Conservation (phyloP, 1,139 yeast species). For the Chernovozyma aurita region DNA sequence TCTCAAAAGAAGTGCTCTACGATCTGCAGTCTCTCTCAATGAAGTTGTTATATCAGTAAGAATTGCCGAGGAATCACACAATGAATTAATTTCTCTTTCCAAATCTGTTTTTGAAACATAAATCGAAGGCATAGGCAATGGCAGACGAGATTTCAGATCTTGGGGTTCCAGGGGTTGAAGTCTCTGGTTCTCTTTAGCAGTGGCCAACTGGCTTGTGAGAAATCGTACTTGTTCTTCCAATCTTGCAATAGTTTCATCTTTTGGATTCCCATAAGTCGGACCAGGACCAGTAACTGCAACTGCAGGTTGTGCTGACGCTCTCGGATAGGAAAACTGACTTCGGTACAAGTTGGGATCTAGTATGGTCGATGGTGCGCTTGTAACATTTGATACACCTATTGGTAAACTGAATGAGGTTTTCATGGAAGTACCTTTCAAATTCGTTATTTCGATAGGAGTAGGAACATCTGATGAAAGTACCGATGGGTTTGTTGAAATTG, state of each 20-base stretch:
- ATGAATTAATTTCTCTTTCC: constrained; percentile 31
- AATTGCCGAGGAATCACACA: constrained; percentile 26
- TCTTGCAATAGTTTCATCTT: constrained; percentile 8
- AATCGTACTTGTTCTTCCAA: constrained; percentile 18
- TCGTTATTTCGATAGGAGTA: too few relatives aligned
- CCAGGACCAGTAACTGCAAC: neutral
- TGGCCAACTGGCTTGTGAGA: constrained; percentile 18
- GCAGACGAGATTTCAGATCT: constrained; percentile 8
- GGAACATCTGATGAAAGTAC: neutral
- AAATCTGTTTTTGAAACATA: constrained; percentile 30
- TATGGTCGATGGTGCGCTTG: neutral
- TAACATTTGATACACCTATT: neutral
- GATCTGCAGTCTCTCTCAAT: constrained; percentile 31
- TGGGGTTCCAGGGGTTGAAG: constrained; percentile 5
- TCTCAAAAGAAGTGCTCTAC: constrained; percentile 30
- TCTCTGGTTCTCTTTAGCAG: neutral
- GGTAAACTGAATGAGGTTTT: neutral
- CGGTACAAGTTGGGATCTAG: neutral
- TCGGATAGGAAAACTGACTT: neutral
- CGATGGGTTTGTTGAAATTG: neutral
- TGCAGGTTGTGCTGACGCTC: constrained; percentile 16
- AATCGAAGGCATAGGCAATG: constrained; percentile 19
- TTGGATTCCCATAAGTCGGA: neutral
- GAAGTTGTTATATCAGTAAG: constrained; percentile 37
- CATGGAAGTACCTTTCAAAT: neutral